Evolutionary conservation across 495 filamentous ascomycete species (phyloP), one percentile per base, ranked within the genome.

Genomic region (Aspergillus nidulans): DNA sequence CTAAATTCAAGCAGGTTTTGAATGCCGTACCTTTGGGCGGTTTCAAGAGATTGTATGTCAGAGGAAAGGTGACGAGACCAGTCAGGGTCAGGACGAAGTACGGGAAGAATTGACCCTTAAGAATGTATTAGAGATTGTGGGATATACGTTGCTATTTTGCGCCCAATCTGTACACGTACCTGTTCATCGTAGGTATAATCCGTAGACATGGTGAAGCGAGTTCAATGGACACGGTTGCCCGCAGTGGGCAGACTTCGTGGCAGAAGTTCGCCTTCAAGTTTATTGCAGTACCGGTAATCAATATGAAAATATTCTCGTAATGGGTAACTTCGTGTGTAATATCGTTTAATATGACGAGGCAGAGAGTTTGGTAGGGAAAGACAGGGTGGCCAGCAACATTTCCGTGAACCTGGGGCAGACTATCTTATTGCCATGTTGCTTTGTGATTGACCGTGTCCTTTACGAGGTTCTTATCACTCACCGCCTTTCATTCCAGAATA

Each of bases 161-260:
- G 38, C 10, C 26, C 4, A 23, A 2, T 10, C 23, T 15, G n/a
- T 23, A 34, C 16, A 15, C 38, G 74, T 61, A 88, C 87, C 85
- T 91, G 81, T 65, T 96, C 90, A 81, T 98, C 94, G 74, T 98
- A 98, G 62, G 86, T 92, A 79, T 98, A 98, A 70, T 97, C 94
- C 61, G 90, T 90, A 66, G 90, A 92, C 90, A 95, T 95, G 63
- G 67, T 83, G 83, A 70, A 65, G 64, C 57, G 59, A 55, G 41
- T 62, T 75, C 61, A 58, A 63, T 63, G 61, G 67, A 72, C 68
- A 73, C 67, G 66, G 66, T 70, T 64, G 61, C 68, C 71, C 72
- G 62, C 56, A 47, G 52, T 48, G 55, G 62, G 62, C 62, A 58
- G 56, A 53, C 46, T 52, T 53, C 32, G 32, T 44, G 24, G 51